Percentiles rank a stretch among this genome's conserved stretches.
Conservation (phyloP, 495 filamentous ascomycete genomes). For the Penicillium flavigenum region DNA sequence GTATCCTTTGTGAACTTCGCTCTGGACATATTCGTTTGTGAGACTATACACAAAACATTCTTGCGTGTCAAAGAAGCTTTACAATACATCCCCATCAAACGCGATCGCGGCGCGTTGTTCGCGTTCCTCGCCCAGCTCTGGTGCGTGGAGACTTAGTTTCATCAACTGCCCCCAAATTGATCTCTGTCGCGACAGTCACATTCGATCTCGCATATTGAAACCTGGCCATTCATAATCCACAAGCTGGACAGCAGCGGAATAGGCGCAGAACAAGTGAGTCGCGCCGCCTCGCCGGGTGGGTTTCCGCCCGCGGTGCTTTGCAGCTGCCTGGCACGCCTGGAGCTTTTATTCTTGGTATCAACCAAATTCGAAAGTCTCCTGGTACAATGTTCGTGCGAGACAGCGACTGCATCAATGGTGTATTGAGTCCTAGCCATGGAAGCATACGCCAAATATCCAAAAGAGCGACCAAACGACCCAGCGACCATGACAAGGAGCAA, state of each 20-base stretch:
- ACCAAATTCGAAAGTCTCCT: conserved; percentile 13
- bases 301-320: conserved; percentile 42
- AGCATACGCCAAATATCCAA: conserved; percentile 36
- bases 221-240: neutral
- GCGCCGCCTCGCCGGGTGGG: conserved; percentile 27
- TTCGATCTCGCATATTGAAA: neutral
- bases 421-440: conserved; percentile 38
- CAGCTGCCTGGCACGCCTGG: conserved; percentile 31
- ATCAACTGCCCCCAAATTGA: neutral
- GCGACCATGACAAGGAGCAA: conserved; percentile 45
- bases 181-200: neutral
- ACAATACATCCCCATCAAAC: neutral
- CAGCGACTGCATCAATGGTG: conserved; percentile 31
- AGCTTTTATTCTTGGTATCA: conserved; percentile 25
- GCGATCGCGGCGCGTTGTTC: neutral
- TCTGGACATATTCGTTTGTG: neutral
- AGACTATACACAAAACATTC: too few species aligned
- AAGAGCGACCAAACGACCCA: conserved; percentile 42
- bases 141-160: neutral
- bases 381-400: conserved; percentile 24
- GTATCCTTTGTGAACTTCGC: neutral
- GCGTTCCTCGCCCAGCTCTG: neutral
- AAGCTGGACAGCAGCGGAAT: conserved; percentile 24
- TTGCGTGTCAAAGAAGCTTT: neutral
- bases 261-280: neutral